Conservation (phyloP, 495 filamentous ascomycete species). For the Hypomontagnella monticulosa region DNA sequence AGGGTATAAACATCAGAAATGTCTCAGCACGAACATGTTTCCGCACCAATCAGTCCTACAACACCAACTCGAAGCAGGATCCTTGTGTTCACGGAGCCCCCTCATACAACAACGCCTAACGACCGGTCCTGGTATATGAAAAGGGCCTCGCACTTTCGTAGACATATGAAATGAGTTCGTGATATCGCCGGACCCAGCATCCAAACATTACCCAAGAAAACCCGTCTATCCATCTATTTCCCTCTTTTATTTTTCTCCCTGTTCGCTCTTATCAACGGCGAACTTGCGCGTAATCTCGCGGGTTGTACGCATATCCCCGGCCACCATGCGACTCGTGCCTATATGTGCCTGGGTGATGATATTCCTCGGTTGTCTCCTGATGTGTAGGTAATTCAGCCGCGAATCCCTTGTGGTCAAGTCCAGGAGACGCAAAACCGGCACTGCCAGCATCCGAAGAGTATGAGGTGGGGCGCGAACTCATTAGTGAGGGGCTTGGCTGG, state of each 20-base stretch:
- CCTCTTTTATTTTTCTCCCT: neutral
- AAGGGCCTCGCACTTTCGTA: constrained; percentile 5
- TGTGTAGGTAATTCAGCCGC: constrained; percentile 49
- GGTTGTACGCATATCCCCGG: constrained; percentile 53
- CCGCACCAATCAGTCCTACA: neutral
- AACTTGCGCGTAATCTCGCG: constrained; percentile 53
- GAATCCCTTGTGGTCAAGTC: constrained; percentile 50
- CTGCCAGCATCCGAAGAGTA: constrained; percentile 42
- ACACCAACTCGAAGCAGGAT: neutral
- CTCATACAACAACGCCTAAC: constrained; percentile 29
- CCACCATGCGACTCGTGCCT: constrained; percentile 37
- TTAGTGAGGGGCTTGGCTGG: constrained; percentile 44
- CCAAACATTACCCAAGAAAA: constrained; percentile 4
- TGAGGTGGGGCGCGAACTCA: constrained; percentile 48
- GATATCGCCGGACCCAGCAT: constrained; percentile 15
- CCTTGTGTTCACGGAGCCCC: neutral
- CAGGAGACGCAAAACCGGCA: constrained; percentile 47
- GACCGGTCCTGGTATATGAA: constrained; percentile 2
- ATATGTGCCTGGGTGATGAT: constrained; percentile 40
- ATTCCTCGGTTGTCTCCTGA: constrained; percentile 53
- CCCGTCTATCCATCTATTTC: constrained; percentile 10
- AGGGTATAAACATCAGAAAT: constrained; percentile 20
- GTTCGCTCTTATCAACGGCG: constrained; percentile 12
- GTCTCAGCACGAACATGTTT: neutral
- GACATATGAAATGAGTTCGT: neutral